These are phyloP conservation scores for Gentiana dahurica DNA, from an alignment of 257 asterid species.

Conservation along the genomic window DNA sequence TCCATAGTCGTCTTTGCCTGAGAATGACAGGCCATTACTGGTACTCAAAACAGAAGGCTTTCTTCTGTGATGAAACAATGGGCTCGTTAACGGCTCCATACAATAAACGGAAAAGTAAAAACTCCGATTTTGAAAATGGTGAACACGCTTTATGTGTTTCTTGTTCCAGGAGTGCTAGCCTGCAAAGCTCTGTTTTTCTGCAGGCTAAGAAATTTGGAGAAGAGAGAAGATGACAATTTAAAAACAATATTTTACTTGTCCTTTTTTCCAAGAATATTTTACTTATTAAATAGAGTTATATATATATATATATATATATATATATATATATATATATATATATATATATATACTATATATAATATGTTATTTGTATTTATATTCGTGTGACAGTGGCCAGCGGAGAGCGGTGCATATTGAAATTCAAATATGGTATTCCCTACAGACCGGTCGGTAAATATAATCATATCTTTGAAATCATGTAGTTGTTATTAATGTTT, in stretches of 20 bases:
- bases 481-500: no score
- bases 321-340: neutral
- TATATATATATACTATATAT: no score
- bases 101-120: neutral
- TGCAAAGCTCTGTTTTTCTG: constrained; percentile 14
- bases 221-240: constrained; percentile 13
- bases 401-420: no score
- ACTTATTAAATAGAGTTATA: no score
- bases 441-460: no score
- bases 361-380: no score
- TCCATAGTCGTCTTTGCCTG: constrained; percentile 62
- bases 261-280: no score
- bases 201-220: constrained; percentile 29
- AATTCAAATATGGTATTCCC: no score
- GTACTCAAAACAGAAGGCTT: constrained; percentile 25
- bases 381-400: no score
- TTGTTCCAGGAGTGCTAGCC: constrained; percentile 14
- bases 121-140: neutral
- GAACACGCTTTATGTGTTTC: constrained; percentile 1
- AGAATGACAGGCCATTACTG: constrained; percentile 30
- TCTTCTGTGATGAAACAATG: constrained; percentile 42
- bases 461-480: no score
- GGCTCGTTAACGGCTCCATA: constrained; percentile 69
- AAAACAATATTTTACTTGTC: no score
- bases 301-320: neutral